A percentile compares a stretch with the other conserved stretches of the same genome.
phyloP scores from a whole-genome alignment of 495 filamentous ascomycete species.

The Penicillium riverlandense region DNA sequence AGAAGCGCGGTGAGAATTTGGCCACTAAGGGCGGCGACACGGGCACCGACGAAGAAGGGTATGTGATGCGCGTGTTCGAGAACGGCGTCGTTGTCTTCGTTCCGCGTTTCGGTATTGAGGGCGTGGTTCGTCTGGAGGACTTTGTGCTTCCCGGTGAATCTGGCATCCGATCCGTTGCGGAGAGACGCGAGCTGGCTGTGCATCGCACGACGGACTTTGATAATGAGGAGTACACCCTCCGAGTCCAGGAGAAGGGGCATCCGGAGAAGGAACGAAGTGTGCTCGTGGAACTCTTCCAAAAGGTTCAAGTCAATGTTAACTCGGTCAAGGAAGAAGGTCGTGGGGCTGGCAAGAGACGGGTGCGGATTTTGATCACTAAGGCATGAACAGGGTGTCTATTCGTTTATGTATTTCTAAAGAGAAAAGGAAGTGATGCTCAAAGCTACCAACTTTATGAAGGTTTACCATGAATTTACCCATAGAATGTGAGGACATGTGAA shows the following conservation, averaged over 20 bases:
- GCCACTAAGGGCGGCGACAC: conserved; percentile 26
- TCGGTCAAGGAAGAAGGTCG: conserved; percentile 80
- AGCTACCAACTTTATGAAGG: not conserved
- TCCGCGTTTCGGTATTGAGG: conserved; percentile 90
- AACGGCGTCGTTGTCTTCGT: conserved; percentile 97
- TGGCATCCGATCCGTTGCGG: conserved; percentile 23
- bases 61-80: conserved; percentile 92
- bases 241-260: conserved; percentile 37
- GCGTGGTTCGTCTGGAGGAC: conserved; percentile 78
- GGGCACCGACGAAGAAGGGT: conserved; percentile 74
- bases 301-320: conserved; percentile 77
- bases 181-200: conserved; percentile 32
- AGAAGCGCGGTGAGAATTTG: conserved; percentile 60
- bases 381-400: conserved; percentile 6
- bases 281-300: conserved; percentile 77
- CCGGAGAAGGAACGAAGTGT: conserved; percentile 46
- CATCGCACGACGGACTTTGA: conserved; percentile 66
- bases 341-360: conserved; percentile 80
- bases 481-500: no score
- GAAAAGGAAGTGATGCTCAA: conserved; percentile 3
- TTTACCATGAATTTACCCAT: no score
- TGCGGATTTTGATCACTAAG: conserved; percentile 33
- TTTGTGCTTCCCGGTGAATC: conserved; percentile 64
- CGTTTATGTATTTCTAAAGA: conserved; percentile 9
- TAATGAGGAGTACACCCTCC: conserved; percentile 72